Percentiles rank a stretch among this genome's conserved stretches.
phyloP scores from a whole-genome alignment of 805 yeast species.

The Lipomyces mesembrius region DNA sequence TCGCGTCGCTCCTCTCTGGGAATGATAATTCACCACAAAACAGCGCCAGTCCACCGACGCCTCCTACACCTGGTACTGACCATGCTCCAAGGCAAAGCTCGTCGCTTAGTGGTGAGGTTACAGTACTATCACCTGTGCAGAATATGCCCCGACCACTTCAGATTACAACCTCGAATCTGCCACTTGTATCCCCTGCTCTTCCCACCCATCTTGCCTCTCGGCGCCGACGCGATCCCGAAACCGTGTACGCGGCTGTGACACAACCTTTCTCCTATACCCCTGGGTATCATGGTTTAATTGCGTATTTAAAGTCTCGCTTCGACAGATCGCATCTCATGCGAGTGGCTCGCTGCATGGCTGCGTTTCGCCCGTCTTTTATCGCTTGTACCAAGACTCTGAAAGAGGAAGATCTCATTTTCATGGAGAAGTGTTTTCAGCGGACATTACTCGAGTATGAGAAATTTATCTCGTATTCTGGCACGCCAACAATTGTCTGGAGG shows the following conservation, averaged over 20 bases:
- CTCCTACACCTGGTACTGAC: constrained; percentile 12
- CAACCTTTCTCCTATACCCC: constrained; percentile 87
- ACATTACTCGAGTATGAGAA: constrained; percentile 87
- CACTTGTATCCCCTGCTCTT: constrained; percentile 7
- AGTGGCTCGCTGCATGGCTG: constrained; percentile 87
- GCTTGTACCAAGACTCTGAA: constrained; percentile 88
- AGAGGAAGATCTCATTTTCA: constrained; percentile 88
- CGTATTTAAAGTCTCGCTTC: constrained; percentile 74
- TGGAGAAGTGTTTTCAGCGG: constrained; percentile 95
- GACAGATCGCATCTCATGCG: constrained; percentile 69
- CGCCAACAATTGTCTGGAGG: constrained; percentile 95
- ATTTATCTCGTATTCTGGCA: constrained; percentile 81
- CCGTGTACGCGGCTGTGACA: constrained; percentile 68
- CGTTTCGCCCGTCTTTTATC: constrained; percentile 87
- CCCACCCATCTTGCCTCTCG: constrained; percentile 20
- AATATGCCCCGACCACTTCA: background rate
- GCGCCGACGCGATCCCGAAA: constrained; percentile 32
- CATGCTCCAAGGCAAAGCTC: constrained; percentile 6
- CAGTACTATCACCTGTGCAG: background rate
- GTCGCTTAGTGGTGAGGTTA: background rate
- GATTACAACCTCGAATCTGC: background rate
- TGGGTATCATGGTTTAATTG: constrained; percentile 81
- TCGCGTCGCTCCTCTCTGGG: constrained; percentile 33
- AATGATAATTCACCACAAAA: constrained; percentile 29
- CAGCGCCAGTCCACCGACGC: constrained; percentile 36